These are phyloP conservation scores for Trebouxia sp. DNA, from an alignment of 139 green algal genomes.

Conservation along the genomic window DNA sequence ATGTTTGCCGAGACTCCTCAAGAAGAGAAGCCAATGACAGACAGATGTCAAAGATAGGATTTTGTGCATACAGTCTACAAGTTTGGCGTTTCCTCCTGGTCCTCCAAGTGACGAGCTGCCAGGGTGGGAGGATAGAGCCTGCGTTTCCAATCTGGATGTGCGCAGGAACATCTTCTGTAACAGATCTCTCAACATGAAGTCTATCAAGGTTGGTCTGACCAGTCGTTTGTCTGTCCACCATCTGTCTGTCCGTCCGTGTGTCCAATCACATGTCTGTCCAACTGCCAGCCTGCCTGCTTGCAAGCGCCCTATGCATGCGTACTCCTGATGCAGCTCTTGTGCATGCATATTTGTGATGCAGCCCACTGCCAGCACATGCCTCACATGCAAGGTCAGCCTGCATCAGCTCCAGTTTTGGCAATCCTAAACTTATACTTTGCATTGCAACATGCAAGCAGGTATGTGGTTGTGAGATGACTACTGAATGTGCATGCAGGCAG, in stretches of 20 bases:
- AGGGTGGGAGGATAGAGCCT: conserved; percentile 42
- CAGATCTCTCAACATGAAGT: conserved; percentile 92
- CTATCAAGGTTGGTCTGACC: conserved; percentile 59
- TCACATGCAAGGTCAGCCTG: too few species aligned
- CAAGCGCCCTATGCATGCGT: too few species aligned
- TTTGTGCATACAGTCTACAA: neutral
- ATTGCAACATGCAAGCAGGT: neutral
- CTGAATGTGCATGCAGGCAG: conserved; percentile 46
- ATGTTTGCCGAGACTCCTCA: neutral
- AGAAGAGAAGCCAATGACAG: neutral
- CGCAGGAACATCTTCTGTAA: conserved; percentile 92
- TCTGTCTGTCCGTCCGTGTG: too few species aligned
- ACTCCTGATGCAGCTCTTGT: too few species aligned
- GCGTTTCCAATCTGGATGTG: conserved; percentile 46
- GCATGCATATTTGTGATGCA: too few species aligned
- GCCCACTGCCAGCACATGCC: too few species aligned
- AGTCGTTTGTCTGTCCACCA: neutral
- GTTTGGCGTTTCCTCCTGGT: conserved; percentile 37
- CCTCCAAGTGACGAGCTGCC: conserved; percentile 38
- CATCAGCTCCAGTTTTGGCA: neutral
- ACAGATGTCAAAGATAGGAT: neutral
- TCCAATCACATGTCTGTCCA: neutral
- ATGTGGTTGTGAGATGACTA: neutral
- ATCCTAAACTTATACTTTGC: neutral
- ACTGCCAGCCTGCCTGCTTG: neutral